Base-by-base conservation (phyloP, 2,329 filamentous ascomycete genomes). In the Aspergillus felis region DNA sequence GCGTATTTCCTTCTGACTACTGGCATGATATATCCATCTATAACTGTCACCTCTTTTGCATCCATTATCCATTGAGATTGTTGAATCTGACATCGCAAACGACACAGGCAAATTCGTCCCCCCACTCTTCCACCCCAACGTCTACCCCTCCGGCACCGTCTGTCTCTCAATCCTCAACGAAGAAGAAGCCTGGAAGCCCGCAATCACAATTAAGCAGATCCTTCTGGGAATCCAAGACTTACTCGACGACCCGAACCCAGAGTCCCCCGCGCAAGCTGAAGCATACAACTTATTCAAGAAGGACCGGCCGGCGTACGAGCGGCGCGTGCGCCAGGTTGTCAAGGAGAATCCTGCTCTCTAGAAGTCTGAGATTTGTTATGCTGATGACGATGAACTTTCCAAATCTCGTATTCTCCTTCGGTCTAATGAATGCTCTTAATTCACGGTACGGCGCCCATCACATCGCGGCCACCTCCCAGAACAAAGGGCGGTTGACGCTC, bases 141-240 rank as follows among this genome's bases (percentile, higher is more conserved):
- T 99, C 65, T 99, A 99, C 74, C 94, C 94, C 0, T 97, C 93
- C 0, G 95, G 94, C 65, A 99, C 94, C 50, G 94, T 99, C 61
- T 99, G 94, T 72, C 84, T 99, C 24, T 96, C 91, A 28, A 99
- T 99, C 65, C 79, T 99, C 64, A 99, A 97, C 78, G 95, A 99
- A 75, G 94, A 99, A 68, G 94, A 99, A 74, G 92, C 90, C 6
- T 99, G 95, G 94, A 95, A 96, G 76, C 95, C 94, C 1, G 93
- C 94, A 6, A 99, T 99, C 70, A 99, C 94, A 0, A 91, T 99
- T 74, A 97, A 97, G 78, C 92, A 97, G 77, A 97, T 99, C 62
- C 84, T 97, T 5, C 83, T 97, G 1, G 94, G 94, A 51, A 96
- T 99, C 57, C 94, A 99, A 76, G 93, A 96, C 68, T 84, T 99